These are phyloP conservation scores for Pseudogymnoascus sp. DNA, from an alignment of 2,329 filamentous ascomycete genomes.

Conservation along the genomic window DNA sequence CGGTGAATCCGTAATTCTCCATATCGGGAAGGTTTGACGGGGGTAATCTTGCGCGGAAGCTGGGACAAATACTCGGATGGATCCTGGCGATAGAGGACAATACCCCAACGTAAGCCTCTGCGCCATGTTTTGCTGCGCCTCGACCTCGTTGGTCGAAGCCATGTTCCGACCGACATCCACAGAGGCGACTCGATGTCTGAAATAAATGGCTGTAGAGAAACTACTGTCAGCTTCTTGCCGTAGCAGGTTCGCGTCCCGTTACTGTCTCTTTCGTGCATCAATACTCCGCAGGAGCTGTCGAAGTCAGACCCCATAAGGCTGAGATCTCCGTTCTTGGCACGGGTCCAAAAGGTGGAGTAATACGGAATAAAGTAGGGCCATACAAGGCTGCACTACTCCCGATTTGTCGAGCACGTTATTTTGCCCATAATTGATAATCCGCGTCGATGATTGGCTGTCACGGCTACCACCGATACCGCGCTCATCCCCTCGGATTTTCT, in stretches of 20 bases:
- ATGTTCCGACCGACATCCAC: not conserved
- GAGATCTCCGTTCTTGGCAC: slow-evolving; percentile 3
- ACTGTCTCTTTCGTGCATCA: not conserved
- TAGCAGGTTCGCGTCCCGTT: not conserved
- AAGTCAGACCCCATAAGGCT: not conserved
- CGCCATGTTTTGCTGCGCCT: not conserved
- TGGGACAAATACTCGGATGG: not conserved
- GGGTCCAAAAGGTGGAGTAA: not conserved
- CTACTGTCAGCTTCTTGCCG: not conserved
- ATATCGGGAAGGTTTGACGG: not conserved
- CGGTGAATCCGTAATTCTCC: not conserved
- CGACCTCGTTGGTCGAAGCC: not conserved
- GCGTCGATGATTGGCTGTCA: not conserved
- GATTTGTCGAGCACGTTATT: not conserved
- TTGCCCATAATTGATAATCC: slow-evolving; percentile 3
- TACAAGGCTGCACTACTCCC: not conserved
- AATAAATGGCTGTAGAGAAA: not conserved
- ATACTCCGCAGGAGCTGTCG: not conserved
- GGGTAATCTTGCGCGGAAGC: not conserved
- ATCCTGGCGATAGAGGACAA: not conserved
- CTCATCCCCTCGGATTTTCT: not conserved
- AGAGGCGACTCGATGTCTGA: not conserved
- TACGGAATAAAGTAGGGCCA: not conserved
- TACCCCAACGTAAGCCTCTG: not conserved
- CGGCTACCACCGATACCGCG: slow-evolving; percentile 3